Evolutionary conservation across 306 rosid species (phyloP), one percentile per base, ranked within the genome.

Genomic region (Boehmeria nivea): DNA sequence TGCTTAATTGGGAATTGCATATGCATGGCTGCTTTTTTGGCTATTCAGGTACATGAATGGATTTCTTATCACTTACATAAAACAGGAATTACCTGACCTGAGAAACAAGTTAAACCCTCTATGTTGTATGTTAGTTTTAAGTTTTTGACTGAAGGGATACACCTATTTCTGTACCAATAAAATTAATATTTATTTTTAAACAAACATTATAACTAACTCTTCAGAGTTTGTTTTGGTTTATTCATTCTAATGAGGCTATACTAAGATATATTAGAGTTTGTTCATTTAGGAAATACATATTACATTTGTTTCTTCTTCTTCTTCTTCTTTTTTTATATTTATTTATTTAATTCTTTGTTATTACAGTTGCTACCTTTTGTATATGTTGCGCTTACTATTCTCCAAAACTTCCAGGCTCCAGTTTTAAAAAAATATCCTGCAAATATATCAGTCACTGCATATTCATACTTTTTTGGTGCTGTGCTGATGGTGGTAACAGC

Each of bases 1-100:
- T 90, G 94, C 80, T 78, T 90, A 75, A 72, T 90, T 51, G 98
- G 94, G 57, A 90, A 86, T 72, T 87, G 95, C 68, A 78, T 90
- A 60, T 90, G 98, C 81, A 86, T 90, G 98, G 98, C 95, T 67
- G 81, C 87, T 31, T 87, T 67, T 76, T 61, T 90, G 55, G 86
- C 94, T 64, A 76, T 87, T 72, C 98, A 89, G 88, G 97, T 89
- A 66, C 56, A 24, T 59, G 27, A 39, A 36, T n/a, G n/a, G n/a
- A n/a, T n/a, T n/a, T n/a, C n/a, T 43, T 56, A 28, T 27, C 38
- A 28, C 28, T 25, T 23, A 44, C 37, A 40, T 25, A 25, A 31
- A 58, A 63, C 37, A 12, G 21, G 24, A 51, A 59, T 23, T 58
- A 19, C 19, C 14, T 19, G 51, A 19, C 2, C 13, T 27, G 52